Conservation (phyloP, 192 early-diverging fungal species). For the Radiomyces spectabilis region DNA sequence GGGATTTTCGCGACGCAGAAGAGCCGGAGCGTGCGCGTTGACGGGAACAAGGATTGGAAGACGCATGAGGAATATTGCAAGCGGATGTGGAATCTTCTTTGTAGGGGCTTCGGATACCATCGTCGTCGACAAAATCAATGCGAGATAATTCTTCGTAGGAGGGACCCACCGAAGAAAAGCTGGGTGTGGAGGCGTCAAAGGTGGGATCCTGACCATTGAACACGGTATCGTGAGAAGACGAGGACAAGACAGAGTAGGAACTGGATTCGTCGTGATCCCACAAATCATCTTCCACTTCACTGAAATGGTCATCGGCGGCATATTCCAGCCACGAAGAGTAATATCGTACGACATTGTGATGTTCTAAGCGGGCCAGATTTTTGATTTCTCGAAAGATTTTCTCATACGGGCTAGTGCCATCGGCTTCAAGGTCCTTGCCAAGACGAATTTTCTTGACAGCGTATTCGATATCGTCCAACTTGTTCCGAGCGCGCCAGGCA, state of each 20-base stretch:
- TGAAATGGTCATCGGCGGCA: slow-evolving; percentile 18
- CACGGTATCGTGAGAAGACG: background rate
- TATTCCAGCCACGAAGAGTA: slow-evolving; percentile 87
- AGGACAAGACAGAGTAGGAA: slow-evolving; percentile 10
- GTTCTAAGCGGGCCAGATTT: slow-evolving; percentile 77
- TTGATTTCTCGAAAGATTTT: slow-evolving; percentile 89
- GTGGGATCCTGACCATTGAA: slow-evolving; percentile 9
- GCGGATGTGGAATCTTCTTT: background rate
- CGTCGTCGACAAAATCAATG: background rate
- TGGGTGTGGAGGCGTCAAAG: slow-evolving; percentile 2
- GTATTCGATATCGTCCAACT: slow-evolving; percentile 84
- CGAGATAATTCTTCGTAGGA: slow-evolving; percentile 16
- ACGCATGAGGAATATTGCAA: too few species aligned
- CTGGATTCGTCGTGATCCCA: slow-evolving; percentile 26
- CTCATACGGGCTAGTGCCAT: slow-evolving; percentile 36
- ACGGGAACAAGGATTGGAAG: too few species aligned
- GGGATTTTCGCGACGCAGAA: too few species aligned
- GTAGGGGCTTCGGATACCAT: background rate
- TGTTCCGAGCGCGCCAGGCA: slow-evolving; percentile 75
- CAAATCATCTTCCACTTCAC: slow-evolving; percentile 15
- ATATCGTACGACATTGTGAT: slow-evolving; percentile 90
- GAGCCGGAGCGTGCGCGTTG: too few species aligned
- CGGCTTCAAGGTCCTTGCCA: slow-evolving; percentile 20
- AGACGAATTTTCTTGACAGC: slow-evolving; percentile 84
- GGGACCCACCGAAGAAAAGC: background rate